These are phyloP conservation scores for Fusarium protoensiforme DNA, from an alignment of 2,329 filamentous ascomycete genomes.

Conservation along the genomic window DNA sequence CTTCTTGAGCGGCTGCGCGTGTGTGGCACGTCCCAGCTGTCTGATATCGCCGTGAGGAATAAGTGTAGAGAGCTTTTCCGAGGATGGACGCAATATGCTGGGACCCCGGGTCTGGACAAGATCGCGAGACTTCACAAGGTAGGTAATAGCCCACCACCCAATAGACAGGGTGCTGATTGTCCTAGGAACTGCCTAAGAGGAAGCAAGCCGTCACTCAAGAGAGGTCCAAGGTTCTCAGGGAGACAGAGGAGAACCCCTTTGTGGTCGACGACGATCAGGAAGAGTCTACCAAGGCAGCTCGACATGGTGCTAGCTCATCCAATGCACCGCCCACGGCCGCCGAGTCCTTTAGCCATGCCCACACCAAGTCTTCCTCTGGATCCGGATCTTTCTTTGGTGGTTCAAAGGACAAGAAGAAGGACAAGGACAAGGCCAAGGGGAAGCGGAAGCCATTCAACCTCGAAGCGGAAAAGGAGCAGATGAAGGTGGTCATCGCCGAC, in stretches of 20 bases:
- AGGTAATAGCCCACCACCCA: constrained; percentile 13
- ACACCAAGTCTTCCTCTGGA: constrained; percentile 51
- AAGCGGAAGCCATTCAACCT: constrained; percentile 80
- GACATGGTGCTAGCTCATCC: constrained; percentile 35
- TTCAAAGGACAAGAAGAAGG: constrained; percentile 65
- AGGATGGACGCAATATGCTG: constrained; percentile 89
- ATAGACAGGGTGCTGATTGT: constrained; percentile 9
- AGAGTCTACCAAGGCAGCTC: constrained; percentile 46
- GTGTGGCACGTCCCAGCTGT: constrained; percentile 84
- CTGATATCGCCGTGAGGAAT: constrained; percentile 85
- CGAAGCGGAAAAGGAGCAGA: constrained; percentile 86
- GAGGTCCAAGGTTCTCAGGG: constrained; percentile 83
- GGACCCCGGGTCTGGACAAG: constrained; percentile 80
- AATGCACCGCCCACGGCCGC: constrained; percentile 22
- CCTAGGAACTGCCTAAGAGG: constrained; percentile 69
- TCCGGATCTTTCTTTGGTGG: constrained; percentile 54
- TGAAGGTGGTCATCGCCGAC: constrained; percentile 90
- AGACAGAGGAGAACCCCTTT: constrained; percentile 81
- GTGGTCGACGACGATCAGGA: constrained; percentile 71
- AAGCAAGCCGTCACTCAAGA: constrained; percentile 81
- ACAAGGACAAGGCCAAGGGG: constrained; percentile 66
- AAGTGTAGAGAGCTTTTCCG: constrained; percentile 90
- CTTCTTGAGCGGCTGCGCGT: constrained; percentile 91
- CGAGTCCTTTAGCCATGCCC: constrained; percentile 26
- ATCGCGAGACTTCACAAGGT: constrained; percentile 82